These are phyloP conservation scores for Heimioporus retisporus DNA, from an alignment of 1,284 basidiomycete species.

Conservation along the genomic window DNA sequence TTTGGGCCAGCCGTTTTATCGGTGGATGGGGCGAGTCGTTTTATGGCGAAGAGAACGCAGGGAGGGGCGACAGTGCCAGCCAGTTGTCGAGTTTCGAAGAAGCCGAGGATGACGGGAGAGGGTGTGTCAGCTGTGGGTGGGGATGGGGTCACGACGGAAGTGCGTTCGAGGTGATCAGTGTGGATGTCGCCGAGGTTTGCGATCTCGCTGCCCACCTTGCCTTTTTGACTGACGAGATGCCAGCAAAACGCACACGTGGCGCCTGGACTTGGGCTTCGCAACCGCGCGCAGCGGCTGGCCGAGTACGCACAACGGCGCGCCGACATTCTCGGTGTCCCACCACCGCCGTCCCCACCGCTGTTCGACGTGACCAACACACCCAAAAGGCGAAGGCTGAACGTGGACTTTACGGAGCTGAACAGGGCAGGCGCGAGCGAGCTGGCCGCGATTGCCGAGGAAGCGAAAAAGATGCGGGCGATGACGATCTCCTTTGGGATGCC, in stretches of 20 bases:
- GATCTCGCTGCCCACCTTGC: background rate
- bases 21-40: constrained; percentile 59
- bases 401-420: constrained; percentile 36
- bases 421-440: constrained; percentile 33
- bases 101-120: constrained; percentile 70
- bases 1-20: constrained; percentile 59
- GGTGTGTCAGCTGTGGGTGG: constrained; percentile 74
- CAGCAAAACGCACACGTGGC: constrained; percentile 57
- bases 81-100: constrained; percentile 49
- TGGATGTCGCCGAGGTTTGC: constrained; percentile 70
- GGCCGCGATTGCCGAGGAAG: constrained; percentile 42
- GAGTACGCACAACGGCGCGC: constrained; percentile 73
- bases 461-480: constrained; percentile 50
- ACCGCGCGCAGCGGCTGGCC: constrained; percentile 69
- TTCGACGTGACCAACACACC: constrained; percentile 45
- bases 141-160: constrained; percentile 81
- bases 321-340: constrained; percentile 57
- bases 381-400: constrained; percentile 33
- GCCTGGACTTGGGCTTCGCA: constrained; percentile 62
- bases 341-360: constrained; percentile 39
- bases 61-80: constrained; percentile 34
- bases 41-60: constrained; percentile 38
- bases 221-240: constrained; percentile 26
- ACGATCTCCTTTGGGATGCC: constrained; percentile 58
- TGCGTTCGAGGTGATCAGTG: constrained; percentile 74